phyloP scores from a whole-genome alignment of 306 rosid species.

The Dryas drummondii region DNA sequence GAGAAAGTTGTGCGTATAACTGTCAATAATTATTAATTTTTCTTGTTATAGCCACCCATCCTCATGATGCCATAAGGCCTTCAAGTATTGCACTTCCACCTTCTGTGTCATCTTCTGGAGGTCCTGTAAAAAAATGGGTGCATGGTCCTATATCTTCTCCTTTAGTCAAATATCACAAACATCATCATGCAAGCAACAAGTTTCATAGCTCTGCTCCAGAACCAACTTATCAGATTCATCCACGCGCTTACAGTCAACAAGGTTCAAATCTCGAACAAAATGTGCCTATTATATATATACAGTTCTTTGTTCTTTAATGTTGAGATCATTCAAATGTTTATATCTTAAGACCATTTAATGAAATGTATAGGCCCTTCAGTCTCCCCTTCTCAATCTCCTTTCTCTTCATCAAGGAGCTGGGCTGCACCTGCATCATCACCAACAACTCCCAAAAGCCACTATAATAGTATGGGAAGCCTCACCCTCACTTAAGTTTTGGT shows the following conservation, averaged over 20 bases:
- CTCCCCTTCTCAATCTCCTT: constrained; percentile 50
- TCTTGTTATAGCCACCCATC: constrained; percentile 39
- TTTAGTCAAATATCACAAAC: constrained; percentile 40
- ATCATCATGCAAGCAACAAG: constrained; percentile 37
- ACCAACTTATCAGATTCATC: constrained; percentile 39
- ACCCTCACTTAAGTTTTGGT: constrained; percentile 16
- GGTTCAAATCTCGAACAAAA: constrained; percentile 43
- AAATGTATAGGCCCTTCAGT: constrained; percentile 47
- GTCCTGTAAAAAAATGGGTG: constrained; percentile 44
- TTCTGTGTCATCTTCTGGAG: constrained; percentile 39
- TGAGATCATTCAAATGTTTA: constrained; percentile 13
- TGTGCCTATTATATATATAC: constrained; percentile 1
- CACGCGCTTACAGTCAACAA: constrained; percentile 47
- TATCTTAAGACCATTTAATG: constrained; percentile 3
- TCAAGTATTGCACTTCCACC: constrained; percentile 60
- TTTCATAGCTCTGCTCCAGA: constrained; percentile 39
- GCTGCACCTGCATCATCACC: constrained; percentile 65
- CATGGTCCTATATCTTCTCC: constrained; percentile 45
- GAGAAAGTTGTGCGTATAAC: constrained; percentile 2
- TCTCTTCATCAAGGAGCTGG: constrained; percentile 41
- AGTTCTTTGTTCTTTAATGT: constrained; percentile 16
- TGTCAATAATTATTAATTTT: constrained; percentile 9
- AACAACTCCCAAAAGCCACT: constrained; percentile 34
- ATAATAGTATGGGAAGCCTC: constrained; percentile 47
- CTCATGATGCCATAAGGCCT: constrained; percentile 30